Evolutionary conservation across 2,329 filamentous ascomycete genomes (phyloP), one percentile per base, ranked within the genome.

Genomic region (Monilinia polystroma): DNA sequence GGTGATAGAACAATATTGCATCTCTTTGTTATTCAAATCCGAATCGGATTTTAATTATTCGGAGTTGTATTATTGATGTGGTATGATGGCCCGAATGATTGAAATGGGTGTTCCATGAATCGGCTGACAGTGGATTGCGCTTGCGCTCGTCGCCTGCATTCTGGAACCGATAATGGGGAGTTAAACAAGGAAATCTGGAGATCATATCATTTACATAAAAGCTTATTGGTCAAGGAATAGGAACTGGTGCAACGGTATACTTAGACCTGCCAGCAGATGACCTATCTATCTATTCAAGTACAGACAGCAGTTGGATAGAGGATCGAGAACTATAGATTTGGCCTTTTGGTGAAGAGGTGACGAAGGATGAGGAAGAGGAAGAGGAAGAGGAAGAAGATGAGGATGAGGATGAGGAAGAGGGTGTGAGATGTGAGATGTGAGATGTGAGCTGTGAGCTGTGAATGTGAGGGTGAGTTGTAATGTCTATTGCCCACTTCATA

Each of bases 201-300:
- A 59, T 32, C 23, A 35, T 49, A 32, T 51, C 29, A 60, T 38
- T 23, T 51, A 20, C 20, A 18, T 23, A 6, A 3, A 60, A 18
- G 57, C 12, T 38, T n/a, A 51, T 60, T 51, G 58, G 45, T 1
- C 12, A 0, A 20, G 12, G 12, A 26, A 20, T 23, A 7, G 16
- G 32, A 49, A 23, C 16, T 10, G 16, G 32, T 51, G 58, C 38
- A 26, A 51, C 45, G 2, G 45, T 51, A 49, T 51, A 60, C 58
- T 18, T 18, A 60, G 45, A 60, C 51, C 58, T 60, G 58, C 58
- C n/a, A 60, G 45, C 58, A 60, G 45, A 60, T 60, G 45, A 60
- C 58, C 45, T 26, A 38, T 29, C 49, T 26, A 14, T 26, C 11
- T 26, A 52, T 4, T 2, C 16, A 26, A 43, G 56, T 32, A 35